These are phyloP conservation scores for Neurospora cerealis DNA, from an alignment of 495 filamentous ascomycete genomes.

Conservation along the genomic window DNA sequence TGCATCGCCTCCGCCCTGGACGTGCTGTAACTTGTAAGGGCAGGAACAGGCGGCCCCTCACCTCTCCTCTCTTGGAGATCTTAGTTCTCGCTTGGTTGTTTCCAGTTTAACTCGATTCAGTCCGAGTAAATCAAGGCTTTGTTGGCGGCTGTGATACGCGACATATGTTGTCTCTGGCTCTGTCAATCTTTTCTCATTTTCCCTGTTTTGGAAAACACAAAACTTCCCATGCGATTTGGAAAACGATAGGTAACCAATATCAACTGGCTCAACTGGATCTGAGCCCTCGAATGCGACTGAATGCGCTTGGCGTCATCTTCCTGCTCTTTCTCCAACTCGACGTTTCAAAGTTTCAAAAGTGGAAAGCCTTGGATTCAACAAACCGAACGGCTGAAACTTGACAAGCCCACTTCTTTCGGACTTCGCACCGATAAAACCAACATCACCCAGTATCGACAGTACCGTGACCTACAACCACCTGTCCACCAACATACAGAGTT, in stretches of 20 bases:
- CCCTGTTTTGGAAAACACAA: not conserved
- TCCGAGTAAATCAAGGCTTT: not conserved
- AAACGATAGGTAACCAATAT: not conserved
- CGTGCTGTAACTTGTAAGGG: not conserved
- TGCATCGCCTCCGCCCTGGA: conserved; percentile 1
- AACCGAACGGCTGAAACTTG: not conserved
- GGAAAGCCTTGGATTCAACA: not conserved
- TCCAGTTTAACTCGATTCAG: not conserved
- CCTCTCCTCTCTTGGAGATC: not conserved
- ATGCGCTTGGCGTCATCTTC: not conserved
- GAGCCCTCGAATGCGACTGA: not conserved
- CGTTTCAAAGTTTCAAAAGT: not conserved
- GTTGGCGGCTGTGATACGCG: not conserved
- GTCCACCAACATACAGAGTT: not conserved
- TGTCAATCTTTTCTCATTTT: not conserved
- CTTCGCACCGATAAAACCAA: not conserved
- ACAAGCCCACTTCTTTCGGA: not conserved
- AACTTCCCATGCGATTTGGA: not conserved
- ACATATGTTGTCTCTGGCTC: not conserved
- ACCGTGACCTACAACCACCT: not conserved
- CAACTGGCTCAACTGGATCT: not conserved
- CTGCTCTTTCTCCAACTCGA: not conserved
- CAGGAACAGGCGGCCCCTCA: conserved; percentile 4
- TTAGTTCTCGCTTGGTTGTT: not conserved
- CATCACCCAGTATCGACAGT: not conserved